Percentiles rank a stretch among this genome's conserved stretches.
Evolutionary conservation across 352 stramenopile species (phyloP).

Genomic region (Phytophthora cajani): DNA sequence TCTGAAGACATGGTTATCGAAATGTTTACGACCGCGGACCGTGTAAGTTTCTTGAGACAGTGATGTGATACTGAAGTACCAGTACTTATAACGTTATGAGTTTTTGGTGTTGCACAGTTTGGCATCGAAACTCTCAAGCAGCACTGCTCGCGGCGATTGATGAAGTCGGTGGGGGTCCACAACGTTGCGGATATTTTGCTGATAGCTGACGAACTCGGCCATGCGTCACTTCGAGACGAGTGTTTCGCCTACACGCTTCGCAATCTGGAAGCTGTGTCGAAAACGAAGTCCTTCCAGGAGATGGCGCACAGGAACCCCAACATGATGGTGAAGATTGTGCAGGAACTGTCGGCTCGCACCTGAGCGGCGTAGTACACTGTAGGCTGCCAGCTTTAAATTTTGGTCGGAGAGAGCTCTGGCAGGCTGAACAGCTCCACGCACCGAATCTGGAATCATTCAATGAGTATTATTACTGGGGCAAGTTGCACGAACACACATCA

Average conservation of each 20-base stretch:
- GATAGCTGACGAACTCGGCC: slow-evolving; percentile 91
- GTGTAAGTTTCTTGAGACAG: slow-evolving; percentile 31
- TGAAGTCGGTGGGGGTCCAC: slow-evolving; percentile 93
- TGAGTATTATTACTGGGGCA: not conserved
- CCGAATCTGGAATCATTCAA: not conserved
- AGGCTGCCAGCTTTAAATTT: not conserved
- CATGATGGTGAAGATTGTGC: slow-evolving; percentile 95
- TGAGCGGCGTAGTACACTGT: not conserved
- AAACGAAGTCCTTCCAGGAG: slow-evolving; percentile 95
- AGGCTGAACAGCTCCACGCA: not conserved
- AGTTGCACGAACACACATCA: not conserved
- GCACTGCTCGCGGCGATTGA: slow-evolving; percentile 94
- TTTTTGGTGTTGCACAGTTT: slow-evolving; percentile 41
- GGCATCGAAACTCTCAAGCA: slow-evolving; percentile 80
- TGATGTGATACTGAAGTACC: not conserved
- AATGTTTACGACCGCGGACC: slow-evolving; percentile 91
- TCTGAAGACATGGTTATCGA: slow-evolving; percentile 89
- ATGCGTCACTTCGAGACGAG: slow-evolving; percentile 89
- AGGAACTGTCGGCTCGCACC: slow-evolving; percentile 49
- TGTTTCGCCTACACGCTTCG: slow-evolving; percentile 95
- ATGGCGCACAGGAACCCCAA: slow-evolving; percentile 97
- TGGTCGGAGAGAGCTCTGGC: not conserved
- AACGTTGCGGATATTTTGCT: slow-evolving; percentile 95
- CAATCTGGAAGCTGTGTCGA: slow-evolving; percentile 97
- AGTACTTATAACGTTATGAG: slow-evolving; percentile 1